Conservation (phyloP, 768 basidiomycete genomes). For the Kockovaella imperatae region DNA sequence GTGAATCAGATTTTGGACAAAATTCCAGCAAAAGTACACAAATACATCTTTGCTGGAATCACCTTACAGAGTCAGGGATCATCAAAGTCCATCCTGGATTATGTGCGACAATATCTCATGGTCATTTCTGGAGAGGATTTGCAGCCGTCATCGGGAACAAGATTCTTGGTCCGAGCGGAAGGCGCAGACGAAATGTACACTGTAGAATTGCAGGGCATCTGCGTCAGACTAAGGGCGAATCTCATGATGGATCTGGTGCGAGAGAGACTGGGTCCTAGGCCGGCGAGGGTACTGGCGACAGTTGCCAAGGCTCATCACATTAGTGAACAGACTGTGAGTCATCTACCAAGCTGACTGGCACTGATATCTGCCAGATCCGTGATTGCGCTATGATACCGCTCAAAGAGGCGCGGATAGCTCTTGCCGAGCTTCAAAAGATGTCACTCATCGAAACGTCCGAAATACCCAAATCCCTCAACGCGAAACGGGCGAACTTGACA, state of each 20-base stretch:
- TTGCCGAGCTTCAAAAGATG: conserved; percentile 70
- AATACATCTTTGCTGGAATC: conserved; percentile 16
- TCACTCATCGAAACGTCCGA: conserved; percentile 85
- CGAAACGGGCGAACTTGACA: conserved; percentile 55
- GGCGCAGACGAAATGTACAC: conserved; percentile 21
- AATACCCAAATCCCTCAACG: conserved; percentile 81
- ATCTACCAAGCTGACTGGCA: neutral
- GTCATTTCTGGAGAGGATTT: conserved; percentile 31
- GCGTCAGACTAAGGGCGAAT: conserved; percentile 54
- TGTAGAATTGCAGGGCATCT: conserved; percentile 30
- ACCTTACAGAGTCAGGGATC: conserved; percentile 4
- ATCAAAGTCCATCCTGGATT: conserved; percentile 16
- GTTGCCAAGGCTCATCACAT: conserved; percentile 77
- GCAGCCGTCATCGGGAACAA: conserved; percentile 8
- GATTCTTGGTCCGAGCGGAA: conserved; percentile 18
- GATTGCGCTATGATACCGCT: conserved; percentile 87
- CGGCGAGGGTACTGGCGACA: conserved; percentile 71
- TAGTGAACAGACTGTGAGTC: conserved; percentile 81
- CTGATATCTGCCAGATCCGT: conserved; percentile 57
- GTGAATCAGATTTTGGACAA: conserved; percentile 22
- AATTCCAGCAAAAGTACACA: conserved; percentile 17
- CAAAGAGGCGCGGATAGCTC: conserved; percentile 72
- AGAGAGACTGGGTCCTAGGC: conserved; percentile 75
- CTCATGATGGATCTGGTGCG: conserved; percentile 54
- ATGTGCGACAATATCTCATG: conserved; percentile 22